Evolutionary conservation across 2,329 filamentous ascomycete species (phyloP).

Genomic region (Berkeleyomyces basicola): DNA sequence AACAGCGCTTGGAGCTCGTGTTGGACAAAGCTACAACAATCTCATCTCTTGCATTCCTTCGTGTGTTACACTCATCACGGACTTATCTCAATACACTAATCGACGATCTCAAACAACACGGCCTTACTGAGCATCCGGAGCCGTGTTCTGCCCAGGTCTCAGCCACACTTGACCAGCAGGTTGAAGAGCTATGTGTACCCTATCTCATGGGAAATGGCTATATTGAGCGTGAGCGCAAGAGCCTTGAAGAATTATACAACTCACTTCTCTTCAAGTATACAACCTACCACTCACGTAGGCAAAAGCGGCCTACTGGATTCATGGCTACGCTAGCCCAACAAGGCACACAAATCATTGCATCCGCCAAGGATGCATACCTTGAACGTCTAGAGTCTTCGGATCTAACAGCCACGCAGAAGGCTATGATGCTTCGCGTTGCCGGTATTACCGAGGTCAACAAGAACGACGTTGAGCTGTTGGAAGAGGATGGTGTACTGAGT

Average conservation of each 20-base stretch:
- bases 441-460: constrained; percentile 63
- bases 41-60: constrained; percentile 79
- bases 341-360: constrained; percentile 72
- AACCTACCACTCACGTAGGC: constrained; percentile 76
- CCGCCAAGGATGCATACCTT: constrained; percentile 81
- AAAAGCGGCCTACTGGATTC: constrained; percentile 80
- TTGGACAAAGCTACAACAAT: constrained; percentile 85
- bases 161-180: constrained; percentile 53
- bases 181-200: constrained; percentile 62
- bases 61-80: constrained; percentile 77
- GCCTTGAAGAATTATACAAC: constrained; percentile 67
- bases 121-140: constrained; percentile 87
- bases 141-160: constrained; percentile 75
- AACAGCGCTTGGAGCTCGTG: constrained; percentile 89
- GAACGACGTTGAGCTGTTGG: constrained; percentile 77
- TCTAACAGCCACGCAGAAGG: constrained; percentile 71
- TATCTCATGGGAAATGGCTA: constrained; percentile 54
- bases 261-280: constrained; percentile 93
- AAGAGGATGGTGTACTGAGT: constrained; percentile 73
- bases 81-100: constrained; percentile 76
- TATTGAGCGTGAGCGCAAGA: constrained; percentile 52
- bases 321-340: constrained; percentile 85
- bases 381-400: constrained; percentile 80
- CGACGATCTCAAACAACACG: constrained; percentile 86
- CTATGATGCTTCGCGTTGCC: constrained; percentile 77